A percentile compares a stretch with the other conserved stretches of the same genome.
Evolutionary conservation across 2,329 filamentous ascomycete genomes (phyloP).

Genomic region (Ilyonectria robusta): DNA sequence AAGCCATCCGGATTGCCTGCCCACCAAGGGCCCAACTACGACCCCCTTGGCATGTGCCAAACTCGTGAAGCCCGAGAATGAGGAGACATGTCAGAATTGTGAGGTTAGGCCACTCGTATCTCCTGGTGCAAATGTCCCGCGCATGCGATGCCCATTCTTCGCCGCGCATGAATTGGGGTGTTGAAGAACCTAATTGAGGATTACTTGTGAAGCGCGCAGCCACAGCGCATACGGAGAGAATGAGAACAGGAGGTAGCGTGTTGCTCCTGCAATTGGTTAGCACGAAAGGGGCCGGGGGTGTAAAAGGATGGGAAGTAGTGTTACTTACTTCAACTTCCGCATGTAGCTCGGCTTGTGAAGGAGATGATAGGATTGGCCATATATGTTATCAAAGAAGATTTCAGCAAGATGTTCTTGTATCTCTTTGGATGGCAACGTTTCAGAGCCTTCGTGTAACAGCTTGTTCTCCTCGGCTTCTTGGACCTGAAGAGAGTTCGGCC

Average conservation of each 20-base stretch:
- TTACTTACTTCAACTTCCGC: constrained; percentile 79
- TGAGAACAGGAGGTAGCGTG: constrained; percentile 87
- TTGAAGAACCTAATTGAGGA: constrained; percentile 81
- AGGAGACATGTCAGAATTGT: constrained; percentile 94
- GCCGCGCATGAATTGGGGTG: constrained; percentile 84
- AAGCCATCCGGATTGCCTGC: constrained; percentile 96
- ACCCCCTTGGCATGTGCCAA: constrained; percentile 96
- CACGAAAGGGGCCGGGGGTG: not conserved
- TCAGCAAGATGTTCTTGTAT: constrained; percentile 95
- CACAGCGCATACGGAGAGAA: constrained; percentile 94
- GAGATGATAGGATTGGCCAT: constrained; percentile 94
- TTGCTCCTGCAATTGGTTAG: constrained; percentile 51
- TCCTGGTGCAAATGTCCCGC: constrained; percentile 86
- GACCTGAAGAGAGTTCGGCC: constrained; percentile 66
- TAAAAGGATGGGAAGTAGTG: too few species aligned
- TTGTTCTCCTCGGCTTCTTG: constrained; percentile 82
- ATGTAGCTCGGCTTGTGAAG: constrained; percentile 98
- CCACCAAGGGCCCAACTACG: constrained; percentile 96
- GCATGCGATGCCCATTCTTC: constrained; percentile 92
- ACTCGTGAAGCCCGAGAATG: constrained; percentile 92
- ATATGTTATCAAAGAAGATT: constrained; percentile 95
- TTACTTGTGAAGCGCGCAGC: constrained; percentile 96
- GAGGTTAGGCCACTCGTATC: constrained; percentile 96
- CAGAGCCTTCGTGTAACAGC: constrained; percentile 84
- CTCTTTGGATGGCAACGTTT: constrained; percentile 86